Conservation (phyloP, 2,329 filamentous ascomycete species). For the Microcyclospora tardicrescens region DNA sequence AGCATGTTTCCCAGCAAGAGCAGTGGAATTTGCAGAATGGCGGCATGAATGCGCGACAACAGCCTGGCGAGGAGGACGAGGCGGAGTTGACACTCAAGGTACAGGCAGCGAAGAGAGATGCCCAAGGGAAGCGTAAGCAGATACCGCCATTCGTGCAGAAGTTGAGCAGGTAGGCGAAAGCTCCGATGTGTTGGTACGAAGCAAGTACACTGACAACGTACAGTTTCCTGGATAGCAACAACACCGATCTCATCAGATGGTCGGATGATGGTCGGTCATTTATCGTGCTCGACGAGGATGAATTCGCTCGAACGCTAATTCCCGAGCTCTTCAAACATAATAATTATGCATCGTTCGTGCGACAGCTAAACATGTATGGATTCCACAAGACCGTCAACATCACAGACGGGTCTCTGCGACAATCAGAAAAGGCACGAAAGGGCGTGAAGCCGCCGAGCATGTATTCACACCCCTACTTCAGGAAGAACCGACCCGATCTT, state of each 20-base stretch:
- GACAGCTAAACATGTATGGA: conserved; percentile 50
- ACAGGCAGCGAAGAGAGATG: conserved; percentile 70
- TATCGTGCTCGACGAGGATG: conserved; percentile 91
- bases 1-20: conserved; percentile 17
- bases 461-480: conserved; percentile 95
- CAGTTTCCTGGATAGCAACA: conserved; percentile 87
- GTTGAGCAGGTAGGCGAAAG: conserved; percentile 65
- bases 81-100: conserved; percentile 70
- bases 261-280: conserved; percentile 94
- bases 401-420: conserved; percentile 94
- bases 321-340: conserved; percentile 69
- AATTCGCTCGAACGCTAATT: conserved; percentile 61
- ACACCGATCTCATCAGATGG: conserved; percentile 92
- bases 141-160: conserved; percentile 98
- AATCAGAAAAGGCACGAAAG: conserved; percentile 89
- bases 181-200: conserved; percentile 8
- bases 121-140: conserved; percentile 80
- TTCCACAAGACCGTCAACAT: conserved; percentile 49
- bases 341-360: conserved; percentile 66
- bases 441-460: conserved; percentile 92
- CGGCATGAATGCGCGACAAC: conserved; percentile 12
- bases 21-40: conserved; percentile 27
- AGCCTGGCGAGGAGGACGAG: conserved; percentile 53
- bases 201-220: neutral
- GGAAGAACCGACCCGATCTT: conserved; percentile 79